Evolutionary conservation across 352 stramenopile genomes (phyloP).

Genomic region (Salisapilia sapeloensis): DNA sequence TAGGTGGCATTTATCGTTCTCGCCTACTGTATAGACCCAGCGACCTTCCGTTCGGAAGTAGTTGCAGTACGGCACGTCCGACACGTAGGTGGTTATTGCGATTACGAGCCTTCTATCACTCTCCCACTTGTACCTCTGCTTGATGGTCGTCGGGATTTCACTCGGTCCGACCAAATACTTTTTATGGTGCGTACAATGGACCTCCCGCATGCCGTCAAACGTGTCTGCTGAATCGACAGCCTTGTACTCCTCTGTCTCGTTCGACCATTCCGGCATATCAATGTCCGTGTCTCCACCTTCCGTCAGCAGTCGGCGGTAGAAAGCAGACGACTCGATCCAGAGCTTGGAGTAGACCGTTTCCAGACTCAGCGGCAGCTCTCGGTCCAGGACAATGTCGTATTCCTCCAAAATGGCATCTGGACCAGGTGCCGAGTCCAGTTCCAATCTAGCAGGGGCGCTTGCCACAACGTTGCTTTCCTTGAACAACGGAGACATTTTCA

Average conservation of each 20-base stretch:
- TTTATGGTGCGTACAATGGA: constrained; percentile 71
- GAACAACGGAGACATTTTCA: no score
- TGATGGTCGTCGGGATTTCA: constrained; percentile 53
- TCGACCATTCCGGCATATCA: constrained; percentile 27
- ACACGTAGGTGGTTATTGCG: constrained; percentile 49
- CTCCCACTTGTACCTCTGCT: constrained; percentile 44
- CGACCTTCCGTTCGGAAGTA: constrained; percentile 78
- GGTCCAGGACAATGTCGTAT: constrained; percentile 56
- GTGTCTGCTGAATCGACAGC: constrained; percentile 31
- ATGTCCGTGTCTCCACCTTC: constrained; percentile 37
- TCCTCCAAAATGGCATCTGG: constrained; percentile 42
- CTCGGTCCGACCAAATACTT: constrained; percentile 79
- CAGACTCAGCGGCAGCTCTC: constrained; percentile 51
- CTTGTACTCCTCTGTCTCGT: constrained; percentile 21
- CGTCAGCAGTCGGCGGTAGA: constrained; percentile 25
- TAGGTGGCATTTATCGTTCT: constrained; percentile 16
- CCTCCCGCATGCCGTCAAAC: constrained; percentile 34
- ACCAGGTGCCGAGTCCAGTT: no score
- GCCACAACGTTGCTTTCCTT: no score
- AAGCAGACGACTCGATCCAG: constrained; percentile 40
- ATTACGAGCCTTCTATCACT: constrained; percentile 29
- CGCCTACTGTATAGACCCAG: constrained; percentile 62
- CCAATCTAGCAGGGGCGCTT: no score
- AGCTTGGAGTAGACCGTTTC: constrained; percentile 37
- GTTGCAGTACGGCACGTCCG: constrained; percentile 70